Evolutionary conservation across 257 asterid species (phyloP), one percentile per base, ranked within the genome.

Genomic region (Thymus quinquecostatus): DNA sequence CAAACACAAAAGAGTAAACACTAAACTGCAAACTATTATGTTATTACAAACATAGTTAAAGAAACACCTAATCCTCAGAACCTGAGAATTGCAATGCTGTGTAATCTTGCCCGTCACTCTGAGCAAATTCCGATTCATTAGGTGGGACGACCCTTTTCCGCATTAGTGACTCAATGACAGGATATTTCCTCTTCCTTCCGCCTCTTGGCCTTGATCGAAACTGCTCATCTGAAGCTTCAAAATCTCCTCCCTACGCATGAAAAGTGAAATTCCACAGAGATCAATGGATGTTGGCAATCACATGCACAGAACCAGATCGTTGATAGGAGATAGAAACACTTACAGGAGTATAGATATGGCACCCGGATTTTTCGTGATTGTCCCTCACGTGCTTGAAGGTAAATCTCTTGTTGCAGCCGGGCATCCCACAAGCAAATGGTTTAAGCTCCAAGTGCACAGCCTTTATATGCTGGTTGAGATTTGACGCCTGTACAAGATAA

Each of bases 341-440:
- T 78, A 91, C 99, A 0, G 69, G 78, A 13, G 85, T 81, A 76
- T 76, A 88, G 14, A 79, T 66, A 64, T 94, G 99, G 84, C 82
- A 70, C 13, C 90, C 89, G 1, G 99, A 86, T 66, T 79, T 83
- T 74, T 94, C 99, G 41, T 94, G 99, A 12, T 82, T 87, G 82
- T 91, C 95, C 79, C 97, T 83, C 66, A 89, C 99, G 1, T 94
- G 99, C 74, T 91, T 94, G 85, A 80, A 94, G 13, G 97, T 70
- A 58, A 91, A 94, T 72, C 58, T 85, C 96, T 64, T 82, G 70
- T 85, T 53, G 84, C 99, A 94, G 1, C 88, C 90, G 49, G 85
- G 80, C 11, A 86, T 67, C 33, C 90, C 36, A 59, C 99, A 94
- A 41, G 67, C 32, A 75, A 86, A 91, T 50, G 95, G 95, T 71